Percentiles rank a stretch among this genome's conserved stretches.
These are phyloP conservation scores for Choanephora cucurbitarum DNA, from an alignment of 371 early-diverging fungal species.

Conservation along the genomic window DNA sequence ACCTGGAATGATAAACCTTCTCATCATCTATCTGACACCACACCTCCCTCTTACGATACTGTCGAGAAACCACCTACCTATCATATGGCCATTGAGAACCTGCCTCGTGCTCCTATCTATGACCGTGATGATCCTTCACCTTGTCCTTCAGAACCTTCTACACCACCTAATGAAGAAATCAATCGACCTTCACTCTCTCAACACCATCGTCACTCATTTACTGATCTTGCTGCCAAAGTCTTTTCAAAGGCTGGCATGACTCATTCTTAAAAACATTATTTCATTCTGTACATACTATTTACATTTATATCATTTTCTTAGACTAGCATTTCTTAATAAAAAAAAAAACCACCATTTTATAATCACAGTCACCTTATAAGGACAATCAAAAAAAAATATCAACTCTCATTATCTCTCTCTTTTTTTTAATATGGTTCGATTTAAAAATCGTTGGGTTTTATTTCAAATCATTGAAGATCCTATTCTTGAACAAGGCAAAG, in stretches of 20 bases:
- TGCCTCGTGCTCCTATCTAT: conserved; percentile 46
- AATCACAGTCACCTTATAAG: too few relatives aligned
- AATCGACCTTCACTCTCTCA: background rate
- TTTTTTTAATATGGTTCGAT: conserved; percentile 37
- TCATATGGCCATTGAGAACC: conserved; percentile 28
- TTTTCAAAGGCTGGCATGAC: background rate
- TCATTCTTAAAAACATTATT: background rate
- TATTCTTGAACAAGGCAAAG: conserved; percentile 26
- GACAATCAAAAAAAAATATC: too few relatives aligned
- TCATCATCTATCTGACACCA: background rate
- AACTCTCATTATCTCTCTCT: too few relatives aligned
- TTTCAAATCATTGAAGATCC: conserved; percentile 48
- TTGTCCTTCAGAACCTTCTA: conserved; percentile 1
- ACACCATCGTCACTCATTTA: background rate
- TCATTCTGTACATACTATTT: too few relatives aligned
- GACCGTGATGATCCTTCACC: conserved; percentile 13
- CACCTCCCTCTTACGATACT: conserved; percentile 36
- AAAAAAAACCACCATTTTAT: too few relatives aligned
- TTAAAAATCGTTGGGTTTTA: conserved; percentile 51
- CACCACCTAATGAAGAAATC: background rate
- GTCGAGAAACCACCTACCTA: conserved; percentile 47
- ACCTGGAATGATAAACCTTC: conserved; percentile 35
- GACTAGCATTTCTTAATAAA: too few relatives aligned
- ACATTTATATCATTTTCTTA: too few relatives aligned
- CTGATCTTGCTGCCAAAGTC: conserved; percentile 3